A percentile compares a stretch with the other conserved stretches of the same genome.
These are phyloP conservation scores for Bauhinia variegata DNA, from an alignment of 306 rosid species.

Conservation along the genomic window DNA sequence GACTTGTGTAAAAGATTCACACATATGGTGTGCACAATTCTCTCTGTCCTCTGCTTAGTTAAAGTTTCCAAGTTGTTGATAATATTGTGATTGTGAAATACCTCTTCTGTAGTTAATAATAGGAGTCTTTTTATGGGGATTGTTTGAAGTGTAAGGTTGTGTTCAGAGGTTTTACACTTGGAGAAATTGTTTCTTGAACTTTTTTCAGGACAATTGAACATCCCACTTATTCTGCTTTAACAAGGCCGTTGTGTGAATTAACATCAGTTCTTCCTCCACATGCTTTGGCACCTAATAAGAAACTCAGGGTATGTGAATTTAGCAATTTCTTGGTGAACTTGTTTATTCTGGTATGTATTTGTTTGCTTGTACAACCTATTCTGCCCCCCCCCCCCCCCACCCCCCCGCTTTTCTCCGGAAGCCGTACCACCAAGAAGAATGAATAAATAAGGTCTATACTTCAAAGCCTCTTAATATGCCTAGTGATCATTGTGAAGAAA, in stretches of 20 bases:
- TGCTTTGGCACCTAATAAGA: slow-evolving; percentile 85
- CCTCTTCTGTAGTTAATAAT: neutral
- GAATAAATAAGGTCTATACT: slow-evolving; percentile 17
- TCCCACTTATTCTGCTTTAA: slow-evolving; percentile 96
- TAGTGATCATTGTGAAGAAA: slow-evolving; percentile 12
- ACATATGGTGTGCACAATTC: slow-evolving; percentile 64
- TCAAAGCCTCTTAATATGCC: slow-evolving; percentile 27
- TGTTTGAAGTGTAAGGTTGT: neutral
- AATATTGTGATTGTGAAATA: slow-evolving; percentile 13
- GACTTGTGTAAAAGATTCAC: slow-evolving; percentile 98
- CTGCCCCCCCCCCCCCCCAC: no score
- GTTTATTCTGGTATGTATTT: neutral
- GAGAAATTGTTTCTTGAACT: slow-evolving; percentile 19
- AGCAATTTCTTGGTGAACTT: neutral
- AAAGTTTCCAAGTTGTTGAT: slow-evolving; percentile 17
- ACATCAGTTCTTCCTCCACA: slow-evolving; percentile 92
- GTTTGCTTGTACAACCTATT: slow-evolving; percentile 9
- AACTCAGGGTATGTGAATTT: slow-evolving; percentile 81
- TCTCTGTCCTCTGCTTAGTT: slow-evolving; percentile 32
- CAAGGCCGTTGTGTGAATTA: slow-evolving; percentile 96
- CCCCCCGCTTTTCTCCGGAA: slow-evolving; percentile 25
- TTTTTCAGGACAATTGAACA: slow-evolving; percentile 96
- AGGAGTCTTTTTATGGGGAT: neutral
- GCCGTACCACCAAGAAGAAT: slow-evolving; percentile 22
- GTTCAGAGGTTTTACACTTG: neutral